Evolutionary conservation across 2,329 filamentous ascomycete species (phyloP), one percentile per base, ranked within the genome.

Genomic region (Aspergillus quadricinctus): DNA sequence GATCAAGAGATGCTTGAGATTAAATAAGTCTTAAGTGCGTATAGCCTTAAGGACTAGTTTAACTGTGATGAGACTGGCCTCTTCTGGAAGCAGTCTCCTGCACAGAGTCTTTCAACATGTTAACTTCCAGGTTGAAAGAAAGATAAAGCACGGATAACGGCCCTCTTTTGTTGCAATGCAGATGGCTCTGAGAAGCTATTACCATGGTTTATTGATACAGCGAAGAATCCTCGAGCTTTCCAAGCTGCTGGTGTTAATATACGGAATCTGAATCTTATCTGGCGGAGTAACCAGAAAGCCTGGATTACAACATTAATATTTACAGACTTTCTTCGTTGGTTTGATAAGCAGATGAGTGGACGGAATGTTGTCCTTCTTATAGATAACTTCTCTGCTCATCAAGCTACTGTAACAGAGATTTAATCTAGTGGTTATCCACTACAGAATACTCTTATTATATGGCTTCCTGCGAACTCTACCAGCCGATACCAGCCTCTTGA

Each of bases 361-460:
- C 58, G 56, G 29, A 55, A 58, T 10, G 58, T 60, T 10, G 48
- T 58, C 49, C 56, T 58, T 25, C 25, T 60, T 37, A 48, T 59
- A n/a, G 58, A 60, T 52, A 58, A 29, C 28, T 45, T 60, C 29
- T 58, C 56, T 37, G 58, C 58, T 17, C 58, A 60, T 50, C 29
- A 55, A 21, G 52, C 41, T 25, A 52, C 55, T 28, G 27, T 28
- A 6, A 25, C 28, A 31, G 49, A 48, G 10, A 52, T 60, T 9
- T 23, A 45, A 25, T n/a, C 31, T 21, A 43, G 31, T 40, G 8
- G 25, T n/a, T 11, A 11, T 3, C 50, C 50, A 37, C 40, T 60
- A 21, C 35, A 53, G 27, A 55, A 60, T 45, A 60, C 58, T 9
- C 52, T 55, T 31, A 35, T 58, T 29, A 35, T 60, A 19, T 54